Percentiles rank a stretch among this genome's conserved stretches.
Evolutionary conservation across 495 filamentous ascomycete genomes (phyloP).

Genomic region (Pyronema domesticum): DNA sequence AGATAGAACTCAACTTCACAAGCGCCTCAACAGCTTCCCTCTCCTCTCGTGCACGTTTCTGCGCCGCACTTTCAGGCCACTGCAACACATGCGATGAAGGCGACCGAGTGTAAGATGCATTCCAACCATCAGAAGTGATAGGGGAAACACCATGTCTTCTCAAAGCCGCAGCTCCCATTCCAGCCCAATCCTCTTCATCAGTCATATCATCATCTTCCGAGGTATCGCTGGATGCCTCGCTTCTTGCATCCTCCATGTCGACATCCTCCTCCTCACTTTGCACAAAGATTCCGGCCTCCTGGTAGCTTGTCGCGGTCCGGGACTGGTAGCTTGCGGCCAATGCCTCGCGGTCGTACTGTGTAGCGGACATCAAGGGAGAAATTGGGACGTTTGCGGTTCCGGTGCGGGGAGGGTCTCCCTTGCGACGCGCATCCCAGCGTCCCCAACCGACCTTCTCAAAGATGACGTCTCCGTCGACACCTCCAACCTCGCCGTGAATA

Average conservation of each 20-base stretch:
- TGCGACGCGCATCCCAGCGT: slow-evolving; percentile 71
- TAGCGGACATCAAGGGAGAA: background rate
- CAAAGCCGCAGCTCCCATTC: slow-evolving; percentile 69
- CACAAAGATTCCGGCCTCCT: slow-evolving; percentile 55
- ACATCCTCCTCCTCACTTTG: slow-evolving; percentile 39
- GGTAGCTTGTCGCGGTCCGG: slow-evolving; percentile 32
- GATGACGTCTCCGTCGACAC: slow-evolving; percentile 56
- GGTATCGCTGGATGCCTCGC: slow-evolving; percentile 57
- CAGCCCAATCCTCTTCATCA: slow-evolving; percentile 96
- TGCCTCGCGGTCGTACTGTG: background rate
- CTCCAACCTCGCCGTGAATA: slow-evolving; percentile 32
- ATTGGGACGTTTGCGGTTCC: background rate
- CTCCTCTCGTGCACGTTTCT: slow-evolving; percentile 20
- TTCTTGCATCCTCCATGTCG: slow-evolving; percentile 81
- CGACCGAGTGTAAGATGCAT: slow-evolving; percentile 11
- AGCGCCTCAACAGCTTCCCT: slow-evolving; percentile 24
- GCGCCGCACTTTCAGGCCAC: slow-evolving; percentile 8
- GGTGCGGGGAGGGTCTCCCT: slow-evolving; percentile 42
- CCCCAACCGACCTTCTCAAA: slow-evolving; percentile 98
- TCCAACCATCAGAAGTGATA: slow-evolving; percentile 20
- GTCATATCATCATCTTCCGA: slow-evolving; percentile 62
- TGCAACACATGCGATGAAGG: slow-evolving; percentile 13
- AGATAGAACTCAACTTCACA: slow-evolving; percentile 24
- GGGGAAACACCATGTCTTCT: slow-evolving; percentile 29
- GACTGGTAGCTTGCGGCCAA: too few relatives aligned